These are phyloP conservation scores for Boletellus deceptivus DNA, from an alignment of 1,284 basidiomycete species.

Conservation along the genomic window DNA sequence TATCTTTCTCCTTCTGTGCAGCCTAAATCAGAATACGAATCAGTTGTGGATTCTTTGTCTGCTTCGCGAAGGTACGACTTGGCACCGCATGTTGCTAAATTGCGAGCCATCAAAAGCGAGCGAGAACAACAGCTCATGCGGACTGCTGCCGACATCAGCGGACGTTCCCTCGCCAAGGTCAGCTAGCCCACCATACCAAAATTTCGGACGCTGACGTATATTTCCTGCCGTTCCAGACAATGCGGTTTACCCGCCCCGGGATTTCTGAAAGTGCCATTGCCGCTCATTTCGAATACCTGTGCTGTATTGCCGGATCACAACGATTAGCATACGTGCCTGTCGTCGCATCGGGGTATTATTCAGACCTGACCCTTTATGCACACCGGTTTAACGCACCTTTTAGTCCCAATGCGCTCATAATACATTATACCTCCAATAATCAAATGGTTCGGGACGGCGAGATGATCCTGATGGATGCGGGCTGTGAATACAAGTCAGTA, in stretches of 20 bases:
- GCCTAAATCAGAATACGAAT: conserved; percentile 47
- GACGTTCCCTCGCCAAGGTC: conserved; percentile 75
- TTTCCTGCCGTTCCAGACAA: conserved; percentile 51
- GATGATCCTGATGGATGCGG: conserved; percentile 85
- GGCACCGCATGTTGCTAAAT: conserved; percentile 56
- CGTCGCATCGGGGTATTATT: conserved; percentile 81
- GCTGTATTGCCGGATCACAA: conserved; percentile 75
- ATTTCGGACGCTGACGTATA: neutral
- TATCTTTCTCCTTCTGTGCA: conserved; percentile 42
- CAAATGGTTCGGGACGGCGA: conserved; percentile 73
- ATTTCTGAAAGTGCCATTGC: conserved; percentile 74
- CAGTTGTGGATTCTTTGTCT: conserved; percentile 51
- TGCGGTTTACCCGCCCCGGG: conserved; percentile 76
- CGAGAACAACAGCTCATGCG: conserved; percentile 72
- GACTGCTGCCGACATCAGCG: conserved; percentile 74
- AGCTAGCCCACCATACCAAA: conserved; percentile 2
- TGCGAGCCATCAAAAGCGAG: conserved; percentile 70
- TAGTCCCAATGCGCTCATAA: conserved; percentile 82
- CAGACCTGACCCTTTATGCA: neutral
- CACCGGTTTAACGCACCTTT: conserved; percentile 8
- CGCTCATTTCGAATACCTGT: conserved; percentile 88
- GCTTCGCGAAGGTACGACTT: conserved; percentile 50
- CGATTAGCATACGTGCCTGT: conserved; percentile 93
- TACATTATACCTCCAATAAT: conserved; percentile 92
- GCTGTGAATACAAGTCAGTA: conserved; percentile 81